Conservation (phyloP, 176 grass and related monocot genomes). For the Chrysopogon serrulatus region DNA sequence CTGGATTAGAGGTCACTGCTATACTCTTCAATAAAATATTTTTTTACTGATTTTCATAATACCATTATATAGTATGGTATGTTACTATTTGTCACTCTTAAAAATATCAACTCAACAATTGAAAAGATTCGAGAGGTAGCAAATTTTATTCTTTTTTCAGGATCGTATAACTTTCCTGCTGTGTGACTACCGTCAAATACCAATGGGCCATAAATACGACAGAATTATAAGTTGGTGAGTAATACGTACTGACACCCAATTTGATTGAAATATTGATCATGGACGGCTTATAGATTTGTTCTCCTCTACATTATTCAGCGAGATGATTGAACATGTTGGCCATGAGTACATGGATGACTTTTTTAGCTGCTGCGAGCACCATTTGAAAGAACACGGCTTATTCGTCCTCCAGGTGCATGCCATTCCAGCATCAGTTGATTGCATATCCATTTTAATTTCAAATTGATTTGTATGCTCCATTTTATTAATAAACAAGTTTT, state of each 20-base stretch:
- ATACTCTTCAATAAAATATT: not conserved
- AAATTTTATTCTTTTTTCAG: not conserved
- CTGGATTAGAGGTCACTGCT: conserved; percentile 53
- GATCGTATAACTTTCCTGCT: conserved; percentile 60
- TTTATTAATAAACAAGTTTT: not conserved
- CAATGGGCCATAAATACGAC: conserved; percentile 46
- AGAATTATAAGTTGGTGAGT: conserved; percentile 82
- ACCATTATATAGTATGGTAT: not conserved
- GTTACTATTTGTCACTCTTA: not conserved
- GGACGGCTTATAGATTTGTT: not conserved
- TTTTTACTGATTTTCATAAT: too few species aligned
- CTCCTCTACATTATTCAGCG: conserved; percentile 14
- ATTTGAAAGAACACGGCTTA: conserved; percentile 51
- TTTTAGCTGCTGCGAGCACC: conserved; percentile 64
- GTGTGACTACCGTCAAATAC: conserved; percentile 74
- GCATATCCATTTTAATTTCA: not conserved
- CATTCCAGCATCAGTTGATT: not conserved
- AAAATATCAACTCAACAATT: not conserved
- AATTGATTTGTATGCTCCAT: not conserved
- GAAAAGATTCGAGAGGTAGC: not conserved
- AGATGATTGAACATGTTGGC: conserved; percentile 85
- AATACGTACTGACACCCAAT: not conserved
- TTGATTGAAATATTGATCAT: not conserved
- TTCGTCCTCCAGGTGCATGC: conserved; percentile 32
- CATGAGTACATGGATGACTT: conserved; percentile 81